Evolutionary conservation across 306 rosid genomes (phyloP).

Genomic region (Spatholobus suberectus): DNA sequence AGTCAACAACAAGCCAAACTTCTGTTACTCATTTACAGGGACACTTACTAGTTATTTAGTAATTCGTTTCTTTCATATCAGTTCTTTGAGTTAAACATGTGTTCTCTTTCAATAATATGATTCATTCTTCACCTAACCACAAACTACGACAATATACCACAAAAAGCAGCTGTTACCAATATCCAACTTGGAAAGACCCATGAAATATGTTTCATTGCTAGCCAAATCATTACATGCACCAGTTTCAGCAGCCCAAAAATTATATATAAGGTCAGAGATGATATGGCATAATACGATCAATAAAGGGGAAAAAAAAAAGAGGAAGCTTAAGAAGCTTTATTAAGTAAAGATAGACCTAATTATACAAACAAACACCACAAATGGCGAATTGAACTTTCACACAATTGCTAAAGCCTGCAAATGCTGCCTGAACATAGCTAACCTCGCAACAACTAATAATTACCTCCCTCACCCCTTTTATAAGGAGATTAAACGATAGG

Average conservation of each 20-base stretch:
- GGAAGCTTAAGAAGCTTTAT: conserved; percentile 20
- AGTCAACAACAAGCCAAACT: background rate
- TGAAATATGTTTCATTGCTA: background rate
- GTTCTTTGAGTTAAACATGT: background rate
- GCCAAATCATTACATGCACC: conserved; percentile 22
- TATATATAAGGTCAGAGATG: conserved; percentile 7
- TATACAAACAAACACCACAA: conserved; percentile 19
- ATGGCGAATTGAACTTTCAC: conserved; percentile 12
- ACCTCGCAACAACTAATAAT: background rate
- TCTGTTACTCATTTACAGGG: background rate
- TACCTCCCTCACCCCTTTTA: conserved; percentile 8
- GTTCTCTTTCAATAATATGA: background rate
- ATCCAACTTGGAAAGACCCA: background rate
- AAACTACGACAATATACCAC: background rate
- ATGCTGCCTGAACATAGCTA: conserved; percentile 13
- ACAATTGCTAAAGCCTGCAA: conserved; percentile 7
- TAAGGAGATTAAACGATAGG: background rate
- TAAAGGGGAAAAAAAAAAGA: background rate
- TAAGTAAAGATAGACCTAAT: background rate
- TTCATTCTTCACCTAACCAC: background rate
- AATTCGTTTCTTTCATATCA: background rate
- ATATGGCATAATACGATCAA: conserved; percentile 15
- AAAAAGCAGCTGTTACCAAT: background rate
- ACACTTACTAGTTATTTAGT: background rate
- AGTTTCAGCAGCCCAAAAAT: conserved; percentile 1